Base-by-base conservation (phyloP, 306 rosid species). In the Lupinus albus region DNA sequence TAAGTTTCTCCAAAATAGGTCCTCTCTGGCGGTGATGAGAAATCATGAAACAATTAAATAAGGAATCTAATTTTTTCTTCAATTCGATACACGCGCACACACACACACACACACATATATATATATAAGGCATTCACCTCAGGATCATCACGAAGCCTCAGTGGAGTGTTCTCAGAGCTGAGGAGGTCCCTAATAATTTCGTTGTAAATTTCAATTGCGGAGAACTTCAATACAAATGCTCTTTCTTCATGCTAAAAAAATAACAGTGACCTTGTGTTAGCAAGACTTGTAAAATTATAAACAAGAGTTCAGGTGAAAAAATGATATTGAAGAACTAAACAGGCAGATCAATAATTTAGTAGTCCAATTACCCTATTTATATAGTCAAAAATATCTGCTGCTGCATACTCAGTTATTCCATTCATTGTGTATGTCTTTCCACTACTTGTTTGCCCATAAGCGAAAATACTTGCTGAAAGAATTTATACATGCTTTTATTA, bases 371-470 rank as follows among this genome's bases (percentile, higher is more conserved):
- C 97, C 95, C 68, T 80, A 44, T 83, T 85, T 76, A 88, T 75
- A 71, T 91, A 78, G 70, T 88, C 89, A 70, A 88, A 91, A 76
- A 91, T 91, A 68, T 88, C 97, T 7, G 89, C 91, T 35, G 80
- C 97, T 18, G 96, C 79, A 62, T 83, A 81, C 78, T 91, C 97
- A 53, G 92, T 85, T 59, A 91, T 81, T 67, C 97, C 97, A 83
- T 81, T 66, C 96, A 91, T 91, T 7, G 97, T 91, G 80, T 88
- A 88, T 2, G 97, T 91, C 83, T 91, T 91, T 76, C 97, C 97
- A 63, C 97, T 91, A 81, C 96, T 91, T 25, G 97, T 91, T 80
- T 91, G 97, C 62, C 97, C 97, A 57, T 91, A 91, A 45, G 97
- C 96, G 82, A 91, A 91, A 69, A 91, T 82, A 79, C 89, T 86